Evolutionary conservation across 2,329 filamentous ascomycete genomes (phyloP).

Genomic region (Metarhizium anisopliae): DNA sequence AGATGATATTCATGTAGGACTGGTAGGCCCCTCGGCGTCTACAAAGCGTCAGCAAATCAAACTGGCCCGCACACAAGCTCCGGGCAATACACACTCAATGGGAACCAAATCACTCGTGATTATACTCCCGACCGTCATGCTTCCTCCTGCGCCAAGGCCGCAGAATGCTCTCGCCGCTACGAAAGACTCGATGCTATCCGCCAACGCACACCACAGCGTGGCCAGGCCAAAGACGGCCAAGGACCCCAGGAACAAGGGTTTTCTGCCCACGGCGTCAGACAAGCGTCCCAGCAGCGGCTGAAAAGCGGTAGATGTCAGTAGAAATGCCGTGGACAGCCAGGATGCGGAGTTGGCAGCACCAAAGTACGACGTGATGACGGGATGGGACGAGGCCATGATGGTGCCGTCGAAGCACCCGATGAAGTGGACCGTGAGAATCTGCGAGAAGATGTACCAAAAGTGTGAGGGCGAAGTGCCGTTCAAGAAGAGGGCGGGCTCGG

Average conservation of each 20-base stretch:
- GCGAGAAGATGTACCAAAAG: conserved; percentile 56
- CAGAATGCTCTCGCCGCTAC: conserved; percentile 63
- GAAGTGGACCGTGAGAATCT: conserved; percentile 49
- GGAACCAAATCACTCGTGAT: conserved; percentile 67
- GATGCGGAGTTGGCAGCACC: conserved; percentile 68
- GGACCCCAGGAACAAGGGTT: conserved; percentile 54
- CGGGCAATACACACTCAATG: conserved; percentile 44
- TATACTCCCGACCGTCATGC: conserved; percentile 60
- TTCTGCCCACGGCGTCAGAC: conserved; percentile 65
- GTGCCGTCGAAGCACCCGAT: conserved; percentile 64
- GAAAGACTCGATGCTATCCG: conserved; percentile 58
- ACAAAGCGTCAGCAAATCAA: not conserved
- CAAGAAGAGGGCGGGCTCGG: conserved; percentile 25
- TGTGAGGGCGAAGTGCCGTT: conserved; percentile 35
- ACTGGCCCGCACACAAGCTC: not conserved
- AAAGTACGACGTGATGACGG: conserved; percentile 75
- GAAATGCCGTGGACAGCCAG: conserved; percentile 72
- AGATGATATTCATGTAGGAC: conserved; percentile 59
- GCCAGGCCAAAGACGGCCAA: conserved; percentile 54
- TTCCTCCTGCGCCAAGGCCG: conserved; percentile 64
- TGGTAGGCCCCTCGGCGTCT: conserved; percentile 60
- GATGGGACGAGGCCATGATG: conserved; percentile 73
- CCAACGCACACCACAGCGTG: conserved; percentile 61
- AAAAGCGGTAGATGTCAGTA: conserved; percentile 68
- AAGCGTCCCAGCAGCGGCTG: conserved; percentile 67